Evolutionary conservation across 371 early-diverging fungal genomes (phyloP), one percentile per base, ranked within the genome.

Genomic region (Mucor saturninus): DNA sequence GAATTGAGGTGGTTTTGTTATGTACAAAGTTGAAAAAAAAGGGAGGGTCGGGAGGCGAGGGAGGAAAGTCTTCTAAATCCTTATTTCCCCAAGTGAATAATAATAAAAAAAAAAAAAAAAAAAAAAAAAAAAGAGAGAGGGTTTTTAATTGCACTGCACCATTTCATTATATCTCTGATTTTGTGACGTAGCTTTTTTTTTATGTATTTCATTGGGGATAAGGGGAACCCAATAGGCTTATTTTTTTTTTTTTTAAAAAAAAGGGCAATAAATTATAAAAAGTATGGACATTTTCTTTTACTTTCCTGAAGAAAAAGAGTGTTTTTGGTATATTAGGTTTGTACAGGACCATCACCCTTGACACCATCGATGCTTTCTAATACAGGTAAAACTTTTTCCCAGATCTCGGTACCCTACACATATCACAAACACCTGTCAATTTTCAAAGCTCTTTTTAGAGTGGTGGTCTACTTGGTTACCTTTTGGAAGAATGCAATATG

Each of bases 401-500:
- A 71, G 4, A 67, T 53, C 30, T 42, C 49, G 15, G 51, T 67
- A 13, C 72, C 72, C 67, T 69, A 58, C 30, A 4, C 14, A 13
- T 1, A 59, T 84, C 80, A 30, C 26, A 88, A 74, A 63, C 90
- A 26, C 9, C 83, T 30, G 21, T 21, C 21, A 21, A 21, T 21
- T 21, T 21, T 21, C 21, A 21, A 21, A 21, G 21, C 21, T 21
- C 21, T 21, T 21, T 21, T 21, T 21, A 21, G 21, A 21, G 21
- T 21, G 21, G 21, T 21, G 21, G 21, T 21, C 21, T 21, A 21
- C 21, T 21, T 21, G 21, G 21, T 15, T 74, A 79, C 79, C 68
- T 76, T 70, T 51, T 68, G 31, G 54, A 69, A 92, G 66, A 91
- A 97, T 52, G 86, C 86, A 38, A 94, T 83, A 65, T 95, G 92